Base-by-base conservation (phyloP, 164 flowering plant genomes). In the Vitis riparia region DNA sequence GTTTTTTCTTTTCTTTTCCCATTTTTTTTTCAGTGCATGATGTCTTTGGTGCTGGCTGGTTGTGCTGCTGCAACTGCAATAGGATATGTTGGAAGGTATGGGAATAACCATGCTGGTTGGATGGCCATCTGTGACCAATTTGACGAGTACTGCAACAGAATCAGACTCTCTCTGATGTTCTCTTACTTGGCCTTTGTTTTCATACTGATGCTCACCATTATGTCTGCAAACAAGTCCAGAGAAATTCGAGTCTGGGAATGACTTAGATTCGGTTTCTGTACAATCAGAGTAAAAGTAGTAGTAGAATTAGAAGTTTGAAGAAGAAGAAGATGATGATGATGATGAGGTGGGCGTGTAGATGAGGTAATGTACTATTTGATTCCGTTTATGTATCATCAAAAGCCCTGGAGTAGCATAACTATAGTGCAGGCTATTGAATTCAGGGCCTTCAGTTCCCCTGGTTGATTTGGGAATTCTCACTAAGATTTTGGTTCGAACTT, bases 41-140 rank as follows among this genome's bases (percentile, higher is more conserved):
- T 65, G 74, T 59, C 57, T 4, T 15, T 84, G 72, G 53, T 76
- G 60, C 55, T 84, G 66, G 77, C 79, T 1, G 87, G 73, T 48
- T 67, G 78, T 49, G 71, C 81, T 5, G 88, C 88, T 13, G 85
- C 85, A 30, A 82, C 86, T 1, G 82, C 88, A 0, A 58, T 83
- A 9, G 88, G 88, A 10, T 80, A 64, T 47, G 67, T 82, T 68
- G 86, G 82, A 4, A 63, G 63, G 57, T 73, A 82, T 53, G 91
- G 91, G 5, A 74, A 82, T 44, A 55, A 4, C 3, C 81, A 83
- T 9, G 16, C 76, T 0, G 91, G 91, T 9, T 87, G 91, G 91
- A 8, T 75, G 55, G 57, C 81, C 0, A 79, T 87, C 3, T 87
- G 91, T 59, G 76, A 71, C 44, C 47, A 75, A 6, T 68, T 87